Evolutionary conservation across 2,329 filamentous ascomycete species (phyloP), one percentile per base, ranked within the genome.

Genomic region (Whalleya microplaca): DNA sequence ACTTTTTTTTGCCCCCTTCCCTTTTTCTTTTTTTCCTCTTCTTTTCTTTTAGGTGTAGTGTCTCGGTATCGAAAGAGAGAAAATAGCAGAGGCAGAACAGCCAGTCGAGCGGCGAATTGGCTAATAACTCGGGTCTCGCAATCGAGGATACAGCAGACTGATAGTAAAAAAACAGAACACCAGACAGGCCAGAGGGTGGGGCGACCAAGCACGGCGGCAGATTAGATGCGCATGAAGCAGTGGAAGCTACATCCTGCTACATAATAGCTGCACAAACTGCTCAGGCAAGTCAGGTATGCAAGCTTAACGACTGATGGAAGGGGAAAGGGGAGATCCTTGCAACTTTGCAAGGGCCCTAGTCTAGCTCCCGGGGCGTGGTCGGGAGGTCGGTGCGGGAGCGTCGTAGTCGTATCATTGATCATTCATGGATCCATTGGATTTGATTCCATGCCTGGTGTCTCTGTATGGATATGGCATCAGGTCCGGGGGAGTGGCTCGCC

Each of bases 51-150:
- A 47, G 54, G 56, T 32, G 44, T 55, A 45, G 49, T 63, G 64
- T 65, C 60, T 66, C 56, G 64, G 61, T 64, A 62, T 58, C 46
- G 54, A 23, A 45, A 41, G 41, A 44, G 40, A 51, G 45, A 40
- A 48, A 45, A 27, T 7, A 52, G 49, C 23, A 54, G 48, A 50
- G 55, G 21, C 21, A 53, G 44, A 43, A 52, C 55, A 37, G 46
- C 55, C 55, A 50, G 54, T 42, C 32, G 41, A 54, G 50, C 55
- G 58, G 58, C 62, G 64, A 67, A 65, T 65, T 69, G 66, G 65
- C 65, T 64, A 66, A 64, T 68, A 61, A 58, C 44, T 62, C 55
- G 58, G 64, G 61, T 60, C 57, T 64, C 62, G 61, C 56, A 63
- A 66, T 62, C 53, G 61, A 59, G 51, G 49, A 55, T 59, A 59